A percentile compares a stretch with the other conserved stretches of the same genome.
Evolutionary conservation across 2,329 filamentous ascomycete genomes (phyloP).

Genomic region (Colletotrichum sp.): DNA sequence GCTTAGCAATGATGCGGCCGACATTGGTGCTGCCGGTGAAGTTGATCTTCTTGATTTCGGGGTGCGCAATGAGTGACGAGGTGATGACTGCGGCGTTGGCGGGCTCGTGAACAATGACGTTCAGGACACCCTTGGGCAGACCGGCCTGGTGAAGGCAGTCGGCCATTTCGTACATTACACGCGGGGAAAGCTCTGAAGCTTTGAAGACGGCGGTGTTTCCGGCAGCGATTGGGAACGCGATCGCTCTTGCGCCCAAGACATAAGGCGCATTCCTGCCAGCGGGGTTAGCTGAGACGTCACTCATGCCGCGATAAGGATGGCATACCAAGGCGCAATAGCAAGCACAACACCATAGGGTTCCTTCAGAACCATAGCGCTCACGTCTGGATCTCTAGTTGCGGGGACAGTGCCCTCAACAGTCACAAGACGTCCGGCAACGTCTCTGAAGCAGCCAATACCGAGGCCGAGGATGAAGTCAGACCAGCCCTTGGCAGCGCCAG

Average conservation of each 20-base stretch:
- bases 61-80: slow-evolving; percentile 69
- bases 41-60: slow-evolving; percentile 78
- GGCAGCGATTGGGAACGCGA: slow-evolving; percentile 72
- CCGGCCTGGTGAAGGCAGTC: slow-evolving; percentile 75
- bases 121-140: slow-evolving; percentile 76
- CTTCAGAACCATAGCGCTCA: slow-evolving; percentile 64
- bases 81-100: slow-evolving; percentile 73
- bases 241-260: slow-evolving; percentile 57
- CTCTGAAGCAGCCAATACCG: slow-evolving; percentile 36
- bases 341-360: slow-evolving; percentile 82
- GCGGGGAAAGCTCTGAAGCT: slow-evolving; percentile 71
- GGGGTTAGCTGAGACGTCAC: background rate
- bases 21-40: slow-evolving; percentile 82
- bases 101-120: slow-evolving; percentile 71
- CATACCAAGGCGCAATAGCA: slow-evolving; percentile 80
- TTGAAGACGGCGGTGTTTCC: slow-evolving; percentile 82
- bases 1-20: slow-evolving; percentile 73
- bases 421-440: slow-evolving; percentile 42
- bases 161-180: slow-evolving; percentile 66
- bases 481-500: slow-evolving; percentile 29
- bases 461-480: slow-evolving; percentile 38
- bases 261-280: slow-evolving; percentile 59
- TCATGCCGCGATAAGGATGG: background rate
- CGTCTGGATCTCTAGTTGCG: slow-evolving; percentile 44
- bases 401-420: slow-evolving; percentile 36